phyloP scores from a whole-genome alignment of 2,329 filamentous ascomycete genomes.

The Keithomyces neogunnii region DNA sequence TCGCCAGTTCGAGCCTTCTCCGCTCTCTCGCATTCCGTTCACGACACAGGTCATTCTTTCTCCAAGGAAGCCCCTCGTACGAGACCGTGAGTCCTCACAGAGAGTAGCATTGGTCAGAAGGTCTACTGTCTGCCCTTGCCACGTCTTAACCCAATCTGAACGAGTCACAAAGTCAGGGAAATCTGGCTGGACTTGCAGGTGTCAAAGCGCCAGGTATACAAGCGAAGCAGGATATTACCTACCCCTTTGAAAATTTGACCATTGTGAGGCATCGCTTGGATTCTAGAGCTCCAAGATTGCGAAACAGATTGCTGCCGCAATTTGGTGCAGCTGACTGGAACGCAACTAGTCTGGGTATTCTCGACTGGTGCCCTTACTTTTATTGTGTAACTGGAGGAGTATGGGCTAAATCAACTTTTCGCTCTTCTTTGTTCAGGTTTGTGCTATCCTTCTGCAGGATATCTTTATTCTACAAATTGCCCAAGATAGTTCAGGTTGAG shows the following conservation, averaged over 20 bases:
- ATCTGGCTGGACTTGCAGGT: background rate
- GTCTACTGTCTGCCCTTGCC: background rate
- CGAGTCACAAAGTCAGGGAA: background rate
- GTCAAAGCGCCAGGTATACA: background rate
- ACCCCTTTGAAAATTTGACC: background rate
- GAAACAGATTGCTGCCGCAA: too few species aligned
- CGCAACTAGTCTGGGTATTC: background rate
- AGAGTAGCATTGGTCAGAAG: background rate
- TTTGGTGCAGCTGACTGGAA: background rate
- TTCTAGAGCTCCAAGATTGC: background rate
- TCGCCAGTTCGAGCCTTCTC: background rate
- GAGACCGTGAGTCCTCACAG: background rate
- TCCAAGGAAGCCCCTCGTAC: background rate
- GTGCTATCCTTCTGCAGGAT: background rate
- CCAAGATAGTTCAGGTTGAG: too few species aligned
- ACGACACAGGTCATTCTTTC: constrained; percentile 2
- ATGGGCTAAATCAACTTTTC: background rate
- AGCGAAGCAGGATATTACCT: background rate
- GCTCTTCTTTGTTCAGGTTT: too few species aligned
- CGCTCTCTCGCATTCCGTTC: constrained; percentile 6
- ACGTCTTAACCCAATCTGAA: too few species aligned
- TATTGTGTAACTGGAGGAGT: background rate
- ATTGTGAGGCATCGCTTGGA: background rate
- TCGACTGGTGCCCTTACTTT: background rate
- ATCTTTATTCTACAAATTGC: background rate